Base-by-base conservation (phyloP, 148 eudicot species). In the Silene uniflora region DNA sequence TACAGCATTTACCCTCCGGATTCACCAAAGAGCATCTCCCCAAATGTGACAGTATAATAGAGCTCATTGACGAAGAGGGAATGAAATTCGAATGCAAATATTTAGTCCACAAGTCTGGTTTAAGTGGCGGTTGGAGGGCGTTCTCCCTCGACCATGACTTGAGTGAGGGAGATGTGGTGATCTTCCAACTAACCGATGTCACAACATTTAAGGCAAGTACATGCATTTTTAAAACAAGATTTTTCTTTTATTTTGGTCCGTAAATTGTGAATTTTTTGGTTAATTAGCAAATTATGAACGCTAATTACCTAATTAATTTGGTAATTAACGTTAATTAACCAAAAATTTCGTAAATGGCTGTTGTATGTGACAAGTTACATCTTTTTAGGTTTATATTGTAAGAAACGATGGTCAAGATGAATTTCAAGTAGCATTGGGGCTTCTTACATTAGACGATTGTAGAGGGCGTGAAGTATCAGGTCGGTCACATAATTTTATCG, bases 331-430 rank as follows among this genome's bases (percentile, higher is more conserved):
- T n/a, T n/a, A n/a, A n/a, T n/a, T n/a, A n/a, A n/a, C n/a, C n/a
- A n/a, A n/a, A n/a, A n/a, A n/a, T n/a, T n/a, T n/a, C n/a, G n/a
- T n/a, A n/a, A n/a, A n/a, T n/a, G n/a, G n/a, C 10, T 21, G 25
- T 61, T 13, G 18, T 27, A 24, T 11, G 35, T 63, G 39, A 25
- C 6, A 24, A 24, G 4, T 6, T 13, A 9, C 62, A 16, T 19
- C 42, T 39, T 80, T 23, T 46, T 74, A 92, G 97, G 86, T 92
- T 44, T 83, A 86, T 77, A 85, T 92, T 7, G 72, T 87, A 27
- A 79, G 91, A 49, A 84, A 69, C 69, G 75, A 85, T 55, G 71
- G 69, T 77, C 69, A 23, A 29, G 88, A 75, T 61, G 87, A 84
- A 3, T 64, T 73, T 56, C 86, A 86, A 54, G 83, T 79, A 64